Base-by-base conservation (phyloP, 257 asterid genomes). In the Gardenia jasminoides region DNA sequence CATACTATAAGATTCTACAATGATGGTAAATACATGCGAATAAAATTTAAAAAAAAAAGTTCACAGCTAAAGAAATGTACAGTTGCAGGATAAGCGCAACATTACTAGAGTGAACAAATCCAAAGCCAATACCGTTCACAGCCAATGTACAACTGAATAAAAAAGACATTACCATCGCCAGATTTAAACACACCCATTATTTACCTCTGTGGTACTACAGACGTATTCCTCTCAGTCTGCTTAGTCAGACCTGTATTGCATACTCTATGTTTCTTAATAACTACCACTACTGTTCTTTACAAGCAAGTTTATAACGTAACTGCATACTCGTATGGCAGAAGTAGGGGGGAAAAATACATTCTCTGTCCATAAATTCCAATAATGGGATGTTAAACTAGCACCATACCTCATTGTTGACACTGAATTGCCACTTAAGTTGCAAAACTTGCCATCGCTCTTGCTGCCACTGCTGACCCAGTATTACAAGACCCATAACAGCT, bases 381-480 rank as follows among this genome's bases (percentile, higher is more conserved):
- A 50, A 28, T 11, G 26, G 22, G 33, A 77, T 30, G 41, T n/a
- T 10, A 68, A 69, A 67, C 12, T 13, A 78, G 76, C 22, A 22
- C 50, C 31, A 59, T 87, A 94, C 98, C 97, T 91, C 92, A 76
- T 87, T 82, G 54, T 73, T 76, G 62, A 84, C 44, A 74, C 89
- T 87, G 64, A 70, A 76, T 76, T 84, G 92, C 89, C 89, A 86
- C 86, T 88, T 91, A 80, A 84, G 92, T 81, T 87, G 97, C 88
- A 94, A 80, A 80, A 84, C 76, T 82, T 92, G 90, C 96, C 89
- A 85, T 82, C 94, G 88, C 79, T 92, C 97, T 74, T 89, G 90
- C 87, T 90, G 96, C 97, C 96, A 94, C 78, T 78, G 91, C 83
- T 90, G 96, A 74, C 97, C 97, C 80, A 91, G 85, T 80, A 94